These are phyloP conservation scores for Tripterygium wilfordii DNA, from an alignment of 177 flowering plant genomes.

Conservation along the genomic window DNA sequence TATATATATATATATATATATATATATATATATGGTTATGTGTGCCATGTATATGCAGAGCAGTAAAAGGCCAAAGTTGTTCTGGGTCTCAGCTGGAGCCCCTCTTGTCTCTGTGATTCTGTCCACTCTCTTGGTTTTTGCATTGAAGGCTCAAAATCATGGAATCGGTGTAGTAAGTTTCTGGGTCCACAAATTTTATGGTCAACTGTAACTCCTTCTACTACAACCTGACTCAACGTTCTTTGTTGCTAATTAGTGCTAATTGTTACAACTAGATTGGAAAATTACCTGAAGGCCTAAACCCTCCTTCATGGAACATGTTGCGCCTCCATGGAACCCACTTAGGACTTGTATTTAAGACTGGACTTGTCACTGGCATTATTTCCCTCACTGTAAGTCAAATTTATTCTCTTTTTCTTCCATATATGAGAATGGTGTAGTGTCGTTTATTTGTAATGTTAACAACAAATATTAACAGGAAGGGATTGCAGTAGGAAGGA, in stretches of 20 bases:
- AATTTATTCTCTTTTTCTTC: not conserved
- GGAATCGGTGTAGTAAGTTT: constrained; percentile 71
- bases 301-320: constrained; percentile 86
- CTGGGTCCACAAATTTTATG: not conserved
- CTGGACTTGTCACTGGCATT: constrained; percentile 87
- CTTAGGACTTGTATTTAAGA: constrained; percentile 55
- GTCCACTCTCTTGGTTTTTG: constrained; percentile 65
- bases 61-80: constrained; percentile 67
- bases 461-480: constrained; percentile 67
- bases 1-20: too few species aligned
- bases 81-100: constrained; percentile 94
- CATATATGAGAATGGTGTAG: not conserved
- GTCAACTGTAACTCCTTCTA: too few species aligned
- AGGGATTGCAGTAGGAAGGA: constrained; percentile 94
- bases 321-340: constrained; percentile 49
- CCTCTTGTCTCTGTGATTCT: constrained; percentile 72
- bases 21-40: constrained; percentile 1
- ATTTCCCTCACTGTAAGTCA: constrained; percentile 89
- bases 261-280: too few species aligned
- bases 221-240: too few species aligned
- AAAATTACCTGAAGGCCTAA: constrained; percentile 63
- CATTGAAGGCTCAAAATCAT: constrained; percentile 65
- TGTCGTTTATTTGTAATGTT: not conserved
- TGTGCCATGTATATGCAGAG: constrained; percentile 60
- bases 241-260: too few species aligned